Base-by-base conservation (phyloP, 768 basidiomycete species). In the Suillus ampliporus region DNA sequence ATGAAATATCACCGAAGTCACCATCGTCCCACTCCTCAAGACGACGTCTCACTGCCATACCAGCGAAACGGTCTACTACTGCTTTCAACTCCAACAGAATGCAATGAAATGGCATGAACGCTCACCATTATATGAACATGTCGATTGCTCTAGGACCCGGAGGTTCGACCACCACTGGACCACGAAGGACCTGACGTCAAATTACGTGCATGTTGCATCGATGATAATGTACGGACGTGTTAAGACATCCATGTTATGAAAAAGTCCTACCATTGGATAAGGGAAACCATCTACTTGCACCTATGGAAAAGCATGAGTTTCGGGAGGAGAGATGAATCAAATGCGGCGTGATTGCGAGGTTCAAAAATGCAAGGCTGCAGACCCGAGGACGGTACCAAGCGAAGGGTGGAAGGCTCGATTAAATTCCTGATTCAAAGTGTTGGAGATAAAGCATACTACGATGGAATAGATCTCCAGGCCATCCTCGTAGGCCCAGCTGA, bases 401-500 rank as follows among this genome's bases (percentile, higher is more conserved):
- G 60, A 14, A 61, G 53, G 34, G 44, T 52, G 23, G 57, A 37
- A n/a, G 37, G 28, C n/a, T 21, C 57, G 74, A 65, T 72, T 75
- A 58, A 74, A 75, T 40, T 78, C 79, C 79, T 81, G 43, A 2
- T 40, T 61, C 51, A 62, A 68, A 38, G 48, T 66, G 31, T 63
- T 61, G 41, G 59, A 28, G 35, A 43, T 11, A 37, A 17, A 28
- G 63, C 78, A 44, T 65, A 85, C 84, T 66, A 74, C 75, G 40
- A 83, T 76, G 5, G 82, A 67, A 63, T 78, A 78, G 35, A 80
- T 69, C 28, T 74, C 66, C 41, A 77, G 74, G 46, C 72, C 75
- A 48, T 81, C 78, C 26, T 77, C 73, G 56, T 84, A 83, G 38
- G 74, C 75, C 72, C 80, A 82, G 52, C 71, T 68, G 37, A 83